Evolutionary conservation across 129 eudicot genomes (phyloP).

Genomic region (Solidago caesia): DNA sequence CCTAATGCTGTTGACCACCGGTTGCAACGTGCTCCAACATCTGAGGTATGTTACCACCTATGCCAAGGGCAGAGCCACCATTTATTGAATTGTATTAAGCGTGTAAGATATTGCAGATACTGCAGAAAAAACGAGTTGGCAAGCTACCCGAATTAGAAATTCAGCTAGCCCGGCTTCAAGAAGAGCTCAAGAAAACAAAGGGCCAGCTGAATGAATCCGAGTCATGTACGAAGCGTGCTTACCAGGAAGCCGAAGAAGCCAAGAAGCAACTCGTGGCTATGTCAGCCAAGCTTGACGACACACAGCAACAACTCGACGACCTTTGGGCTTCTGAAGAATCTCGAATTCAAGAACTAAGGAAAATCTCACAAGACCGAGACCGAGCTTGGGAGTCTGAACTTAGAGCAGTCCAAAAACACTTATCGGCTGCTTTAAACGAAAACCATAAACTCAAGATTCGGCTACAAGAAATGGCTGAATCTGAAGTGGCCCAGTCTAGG

Average conservation of each 20-base stretch:
- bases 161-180: slow-evolving; percentile 65
- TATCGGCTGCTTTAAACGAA: slow-evolving; percentile 64
- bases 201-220: slow-evolving; percentile 62
- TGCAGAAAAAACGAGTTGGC: slow-evolving; percentile 55
- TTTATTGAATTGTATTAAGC: background rate
- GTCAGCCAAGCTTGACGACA: slow-evolving; percentile 59
- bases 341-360: slow-evolving; percentile 68
- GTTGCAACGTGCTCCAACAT: slow-evolving; percentile 46
- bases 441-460: slow-evolving; percentile 66
- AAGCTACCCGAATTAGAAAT: slow-evolving; percentile 58
- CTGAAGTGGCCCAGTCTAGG: slow-evolving; percentile 50
- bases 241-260: slow-evolving; percentile 74
- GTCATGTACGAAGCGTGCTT: slow-evolving; percentile 48
- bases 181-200: slow-evolving; percentile 67
- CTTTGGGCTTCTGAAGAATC: slow-evolving; percentile 70
- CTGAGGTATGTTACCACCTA: slow-evolving; percentile 49
- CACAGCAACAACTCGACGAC: slow-evolving; percentile 62
- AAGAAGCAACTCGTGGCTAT: slow-evolving; percentile 57
- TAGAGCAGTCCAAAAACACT: slow-evolving; percentile 79
- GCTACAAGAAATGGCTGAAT: slow-evolving; percentile 49
- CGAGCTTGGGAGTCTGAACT: slow-evolving; percentile 88
- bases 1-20: slow-evolving; percentile 39
- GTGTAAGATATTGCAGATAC: background rate
- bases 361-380: slow-evolving; percentile 90
- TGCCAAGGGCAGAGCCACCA: background rate